A percentile compares a stretch with the other conserved stretches of the same genome.
Conservation (phyloP, 371 early-diverging fungal genomes). For the Basidiobolus meristosporus region DNA sequence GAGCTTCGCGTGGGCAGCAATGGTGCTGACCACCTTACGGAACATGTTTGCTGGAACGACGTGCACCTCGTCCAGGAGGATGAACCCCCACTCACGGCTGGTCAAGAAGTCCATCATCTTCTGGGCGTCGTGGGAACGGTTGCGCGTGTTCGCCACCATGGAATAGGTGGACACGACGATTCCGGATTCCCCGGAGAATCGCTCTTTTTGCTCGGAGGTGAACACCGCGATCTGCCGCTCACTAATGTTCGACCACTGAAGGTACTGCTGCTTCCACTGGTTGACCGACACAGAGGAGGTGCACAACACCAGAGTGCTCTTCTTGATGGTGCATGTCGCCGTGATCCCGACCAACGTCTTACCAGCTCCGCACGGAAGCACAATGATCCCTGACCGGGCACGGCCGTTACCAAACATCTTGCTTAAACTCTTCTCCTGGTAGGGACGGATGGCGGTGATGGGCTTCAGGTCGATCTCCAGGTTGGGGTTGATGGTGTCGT, state of each 20-base stretch:
- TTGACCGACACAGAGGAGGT: constrained; percentile 96
- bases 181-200: constrained; percentile 72
- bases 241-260: constrained; percentile 87
- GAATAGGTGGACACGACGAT: constrained; percentile 96
- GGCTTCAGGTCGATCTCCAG: constrained; percentile 94
- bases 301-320: constrained; percentile 91
- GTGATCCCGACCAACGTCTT: constrained; percentile 99
- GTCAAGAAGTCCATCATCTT: constrained; percentile 94
- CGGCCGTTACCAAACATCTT: constrained; percentile 99
- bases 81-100: constrained; percentile 94
- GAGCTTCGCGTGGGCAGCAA: constrained; percentile 94
- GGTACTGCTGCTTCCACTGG: constrained; percentile 97
- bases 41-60: constrained; percentile 99
- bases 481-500: constrained; percentile 69
- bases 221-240: constrained; percentile 89
- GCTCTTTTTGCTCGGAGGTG: constrained; percentile 92
- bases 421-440: constrained; percentile 96
- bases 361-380: constrained; percentile 98
- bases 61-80: constrained; percentile 98
- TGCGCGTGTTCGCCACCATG: constrained; percentile 93
- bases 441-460: constrained; percentile 89
- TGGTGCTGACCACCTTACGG: constrained; percentile 85
- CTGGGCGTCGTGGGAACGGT: constrained; percentile 89
- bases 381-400: constrained; percentile 98
- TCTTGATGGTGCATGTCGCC: constrained; percentile 97